Conservation (phyloP, 495 filamentous ascomycete species). For the Oidiodendron maius region DNA sequence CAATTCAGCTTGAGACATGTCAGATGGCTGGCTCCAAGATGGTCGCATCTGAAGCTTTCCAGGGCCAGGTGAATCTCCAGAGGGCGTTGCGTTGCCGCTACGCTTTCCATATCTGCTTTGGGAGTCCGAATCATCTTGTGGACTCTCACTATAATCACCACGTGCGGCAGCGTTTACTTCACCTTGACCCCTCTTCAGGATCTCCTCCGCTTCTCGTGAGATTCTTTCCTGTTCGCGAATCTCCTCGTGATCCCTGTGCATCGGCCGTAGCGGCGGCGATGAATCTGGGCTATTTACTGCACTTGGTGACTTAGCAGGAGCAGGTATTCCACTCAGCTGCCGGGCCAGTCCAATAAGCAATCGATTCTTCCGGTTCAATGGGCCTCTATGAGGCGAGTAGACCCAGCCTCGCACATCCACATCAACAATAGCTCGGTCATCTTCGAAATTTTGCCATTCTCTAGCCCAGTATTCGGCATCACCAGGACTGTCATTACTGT, state of each 20-base stretch:
- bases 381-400: conserved; percentile 74
- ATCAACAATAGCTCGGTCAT: conserved; percentile 78
- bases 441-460: conserved; percentile 65
- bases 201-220: conserved; percentile 64
- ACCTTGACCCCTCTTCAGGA: conserved; percentile 61
- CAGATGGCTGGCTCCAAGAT: conserved; percentile 45
- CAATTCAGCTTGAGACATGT: conserved; percentile 65
- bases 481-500: conserved; percentile 19
- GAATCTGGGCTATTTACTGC: conserved; percentile 17
- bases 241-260: conserved; percentile 34
- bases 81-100: not conserved
- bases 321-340: conserved; percentile 76
- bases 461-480: conserved; percentile 63
- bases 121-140: conserved; percentile 26
- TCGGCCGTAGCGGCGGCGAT: conserved; percentile 11
- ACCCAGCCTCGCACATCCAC: conserved; percentile 94
- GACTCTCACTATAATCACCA: conserved; percentile 52
- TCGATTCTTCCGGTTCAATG: conserved; percentile 83
- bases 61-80: conserved; percentile 28
- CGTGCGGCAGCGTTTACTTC: conserved; percentile 65
- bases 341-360: conserved; percentile 78
- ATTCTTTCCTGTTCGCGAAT: conserved; percentile 53
- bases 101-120: conserved; percentile 22
- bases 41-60: conserved; percentile 33
- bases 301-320: conserved; percentile 36